phyloP scores from a whole-genome alignment of 495 filamentous ascomycete genomes.

The Neurospora sp. region DNA sequence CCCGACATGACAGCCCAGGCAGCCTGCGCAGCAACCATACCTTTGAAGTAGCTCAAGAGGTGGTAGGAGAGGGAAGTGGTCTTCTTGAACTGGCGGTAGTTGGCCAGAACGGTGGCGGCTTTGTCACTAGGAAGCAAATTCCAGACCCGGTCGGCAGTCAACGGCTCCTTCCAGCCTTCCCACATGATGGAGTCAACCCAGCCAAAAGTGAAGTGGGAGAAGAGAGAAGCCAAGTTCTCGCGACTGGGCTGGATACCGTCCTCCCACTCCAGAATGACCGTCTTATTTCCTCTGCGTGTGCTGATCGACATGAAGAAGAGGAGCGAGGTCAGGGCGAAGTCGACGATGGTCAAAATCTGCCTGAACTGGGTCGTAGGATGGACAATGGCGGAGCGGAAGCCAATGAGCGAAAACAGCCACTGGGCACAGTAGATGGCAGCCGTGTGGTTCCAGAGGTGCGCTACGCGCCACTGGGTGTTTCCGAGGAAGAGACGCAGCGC shows the following conservation, averaged over 20 bases:
- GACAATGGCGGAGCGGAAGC: conserved; percentile 79
- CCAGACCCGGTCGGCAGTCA: conserved; percentile 82
- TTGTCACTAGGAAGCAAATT: conserved; percentile 84
- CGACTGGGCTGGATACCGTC: conserved; percentile 73
- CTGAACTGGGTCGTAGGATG: conserved; percentile 57
- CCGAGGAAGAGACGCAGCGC: conserved; percentile 63
- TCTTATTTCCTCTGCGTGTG: conserved; percentile 86
- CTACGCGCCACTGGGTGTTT: conserved; percentile 54
- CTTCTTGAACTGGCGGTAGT: conserved; percentile 80
- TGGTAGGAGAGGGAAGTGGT: conserved; percentile 73
- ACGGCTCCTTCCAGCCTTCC: conserved; percentile 80
- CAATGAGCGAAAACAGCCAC: conserved; percentile 64
- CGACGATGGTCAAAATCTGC: conserved; percentile 50
- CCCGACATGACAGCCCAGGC: conserved; percentile 69
- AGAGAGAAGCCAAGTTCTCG: conserved; percentile 76
- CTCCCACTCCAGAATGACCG: conserved; percentile 76
- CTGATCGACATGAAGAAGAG: conserved; percentile 65
- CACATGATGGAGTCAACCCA: conserved; percentile 89
- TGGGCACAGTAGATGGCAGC: conserved; percentile 73
- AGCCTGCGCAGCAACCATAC: conserved; percentile 65
- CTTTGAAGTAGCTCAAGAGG: conserved; percentile 73
- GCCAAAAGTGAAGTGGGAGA: conserved; percentile 77
- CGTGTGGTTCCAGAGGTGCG: conserved; percentile 87
- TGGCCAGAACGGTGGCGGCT: conserved; percentile 62
- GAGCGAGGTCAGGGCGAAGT: conserved; percentile 66